phyloP scores from a whole-genome alignment of 306 rosid species.

The Quercus suber region DNA sequence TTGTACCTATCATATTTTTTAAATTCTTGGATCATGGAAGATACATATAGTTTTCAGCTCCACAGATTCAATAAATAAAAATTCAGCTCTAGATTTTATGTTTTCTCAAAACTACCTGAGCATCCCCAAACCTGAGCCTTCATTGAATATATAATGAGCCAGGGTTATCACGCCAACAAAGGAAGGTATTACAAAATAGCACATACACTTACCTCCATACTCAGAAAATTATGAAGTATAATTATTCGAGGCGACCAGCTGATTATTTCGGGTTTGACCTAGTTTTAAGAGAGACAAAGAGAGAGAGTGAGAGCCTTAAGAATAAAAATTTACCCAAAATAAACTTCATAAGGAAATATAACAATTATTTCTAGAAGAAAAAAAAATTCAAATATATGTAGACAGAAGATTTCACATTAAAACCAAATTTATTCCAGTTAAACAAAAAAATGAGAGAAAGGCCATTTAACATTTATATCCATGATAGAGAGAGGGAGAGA shows the following conservation, averaged over 20 bases:
- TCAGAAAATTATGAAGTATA: conserved; percentile 81
- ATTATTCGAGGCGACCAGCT: conserved; percentile 96
- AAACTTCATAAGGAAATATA: background rate
- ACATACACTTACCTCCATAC: conserved; percentile 59
- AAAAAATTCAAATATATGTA: background rate
- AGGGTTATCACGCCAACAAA: conserved; percentile 6
- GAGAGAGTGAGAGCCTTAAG: conserved; percentile 17
- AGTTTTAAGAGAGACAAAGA: conserved; percentile 9
- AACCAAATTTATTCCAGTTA: background rate
- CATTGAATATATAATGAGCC: conserved; percentile 1
- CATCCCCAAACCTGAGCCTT: background rate
- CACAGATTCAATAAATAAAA: background rate
- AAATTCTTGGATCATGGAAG: background rate
- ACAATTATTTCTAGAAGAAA: background rate
- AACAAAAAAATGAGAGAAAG: background rate
- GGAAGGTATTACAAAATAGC: conserved; percentile 9
- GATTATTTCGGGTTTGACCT: conserved; percentile 90
- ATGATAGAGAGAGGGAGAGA: no score
- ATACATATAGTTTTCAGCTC: background rate
- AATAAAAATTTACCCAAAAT: background rate
- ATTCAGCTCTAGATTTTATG: background rate
- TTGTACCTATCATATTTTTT: background rate
- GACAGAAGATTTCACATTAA: background rate
- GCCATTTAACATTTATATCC: background rate
- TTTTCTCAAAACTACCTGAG: background rate